Evolutionary conservation across 2,329 filamentous ascomycete genomes (phyloP).

Genomic region (Zymoseptoria brevis): DNA sequence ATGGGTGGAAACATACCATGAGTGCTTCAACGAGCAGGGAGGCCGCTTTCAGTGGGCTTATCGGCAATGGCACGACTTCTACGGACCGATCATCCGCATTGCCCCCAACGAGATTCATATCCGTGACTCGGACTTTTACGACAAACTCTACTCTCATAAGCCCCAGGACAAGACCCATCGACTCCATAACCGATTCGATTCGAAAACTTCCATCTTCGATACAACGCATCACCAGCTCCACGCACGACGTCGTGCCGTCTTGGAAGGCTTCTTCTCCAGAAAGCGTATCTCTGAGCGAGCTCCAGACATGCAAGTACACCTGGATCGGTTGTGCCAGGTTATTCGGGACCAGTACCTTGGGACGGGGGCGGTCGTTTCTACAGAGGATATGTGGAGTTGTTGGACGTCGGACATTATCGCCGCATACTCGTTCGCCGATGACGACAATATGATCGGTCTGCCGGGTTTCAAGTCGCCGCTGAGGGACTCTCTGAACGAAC

Average conservation of each 20-base stretch:
- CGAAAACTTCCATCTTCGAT: neutral
- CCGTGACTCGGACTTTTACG: constrained; percentile 28
- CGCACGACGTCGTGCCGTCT: neutral
- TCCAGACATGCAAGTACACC: no score
- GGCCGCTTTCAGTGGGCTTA: constrained; percentile 5
- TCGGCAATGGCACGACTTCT: constrained; percentile 6
- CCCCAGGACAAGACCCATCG: neutral
- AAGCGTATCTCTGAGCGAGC: neutral
- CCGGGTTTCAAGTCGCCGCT: neutral
- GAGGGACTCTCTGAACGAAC: neutral
- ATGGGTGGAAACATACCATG: constrained; percentile 31
- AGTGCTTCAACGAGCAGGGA: constrained; percentile 13
- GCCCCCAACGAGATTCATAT: constrained; percentile 33
- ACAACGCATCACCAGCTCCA: neutral
- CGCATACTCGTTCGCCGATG: neutral
- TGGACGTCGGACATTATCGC: neutral
- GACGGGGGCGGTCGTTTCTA: neutral
- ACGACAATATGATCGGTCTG: neutral
- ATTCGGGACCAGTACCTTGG: neutral
- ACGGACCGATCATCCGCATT: constrained; percentile 31
- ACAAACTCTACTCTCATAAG: constrained; percentile 25
- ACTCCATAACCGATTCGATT: neutral
- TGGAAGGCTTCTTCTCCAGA: neutral
- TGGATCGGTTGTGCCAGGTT: no score
- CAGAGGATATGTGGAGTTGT: constrained; percentile 1